Conservation (phyloP, 169 alveolate species). For the Pseudocohnilembus persalinus region DNA sequence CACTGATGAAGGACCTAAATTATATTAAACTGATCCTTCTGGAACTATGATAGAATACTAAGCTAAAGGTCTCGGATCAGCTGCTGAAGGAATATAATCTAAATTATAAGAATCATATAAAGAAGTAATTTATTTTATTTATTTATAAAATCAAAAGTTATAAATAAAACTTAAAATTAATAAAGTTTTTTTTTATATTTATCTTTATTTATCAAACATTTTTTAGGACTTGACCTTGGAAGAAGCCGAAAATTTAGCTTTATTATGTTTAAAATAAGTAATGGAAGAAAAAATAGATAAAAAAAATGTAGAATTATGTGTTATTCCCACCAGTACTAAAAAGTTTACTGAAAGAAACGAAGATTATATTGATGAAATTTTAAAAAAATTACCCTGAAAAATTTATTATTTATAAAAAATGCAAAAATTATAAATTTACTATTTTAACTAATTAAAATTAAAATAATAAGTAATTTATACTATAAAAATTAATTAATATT, state of each 20-base stretch:
- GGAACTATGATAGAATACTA: slow-evolving; percentile 79
- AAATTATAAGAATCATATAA: slow-evolving; percentile 68
- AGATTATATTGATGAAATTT: slow-evolving; percentile 41
- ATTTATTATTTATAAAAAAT: background rate
- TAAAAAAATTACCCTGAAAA: slow-evolving; percentile 21
- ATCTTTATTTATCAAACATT: no score
- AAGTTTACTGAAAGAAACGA: slow-evolving; percentile 39
- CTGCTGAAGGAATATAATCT: slow-evolving; percentile 76
- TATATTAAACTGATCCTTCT: slow-evolving; percentile 78
- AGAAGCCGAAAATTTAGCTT: slow-evolving; percentile 95
- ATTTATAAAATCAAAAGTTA: background rate
- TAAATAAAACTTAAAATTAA: no score
- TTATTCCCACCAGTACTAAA: slow-evolving; percentile 55
- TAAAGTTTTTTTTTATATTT: no score
- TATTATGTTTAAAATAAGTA: slow-evolving; percentile 95
- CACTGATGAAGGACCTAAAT: slow-evolving; percentile 75
- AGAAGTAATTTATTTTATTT: slow-evolving; percentile 20
- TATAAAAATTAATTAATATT: no score
- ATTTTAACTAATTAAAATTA: no score
- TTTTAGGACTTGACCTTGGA: slow-evolving; percentile 86
- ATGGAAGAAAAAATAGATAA: slow-evolving; percentile 95
- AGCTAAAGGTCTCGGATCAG: slow-evolving; percentile 85
- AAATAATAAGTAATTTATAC: no score
- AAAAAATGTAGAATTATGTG: slow-evolving; percentile 95
- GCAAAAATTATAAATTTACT: no score